Conservation (phyloP, 257 asterid genomes). For the Gentiana macrophylla region DNA sequence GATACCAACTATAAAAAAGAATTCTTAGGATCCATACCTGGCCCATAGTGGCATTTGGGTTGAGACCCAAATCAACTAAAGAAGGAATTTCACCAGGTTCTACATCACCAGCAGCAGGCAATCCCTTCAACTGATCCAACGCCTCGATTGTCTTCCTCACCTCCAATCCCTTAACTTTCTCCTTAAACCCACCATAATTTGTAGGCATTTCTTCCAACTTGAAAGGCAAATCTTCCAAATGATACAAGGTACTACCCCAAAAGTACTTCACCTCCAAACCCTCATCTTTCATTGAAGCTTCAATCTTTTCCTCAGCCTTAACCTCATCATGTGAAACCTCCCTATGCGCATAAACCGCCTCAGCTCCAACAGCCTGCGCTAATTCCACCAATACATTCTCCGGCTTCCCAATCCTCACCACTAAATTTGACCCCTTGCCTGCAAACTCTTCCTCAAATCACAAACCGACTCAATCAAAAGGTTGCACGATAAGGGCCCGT, state of each 20-base stretch:
- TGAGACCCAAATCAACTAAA: slow-evolving; percentile 81
- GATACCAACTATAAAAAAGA: background rate
- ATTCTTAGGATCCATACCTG: slow-evolving; percentile 33
- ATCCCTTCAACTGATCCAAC: slow-evolving; percentile 60
- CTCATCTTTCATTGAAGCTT: slow-evolving; percentile 71
- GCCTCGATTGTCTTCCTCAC: slow-evolving; percentile 84
- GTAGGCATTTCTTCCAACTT: slow-evolving; percentile 74
- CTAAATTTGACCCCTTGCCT: slow-evolving; percentile 77
- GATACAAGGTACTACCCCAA: slow-evolving; percentile 99
- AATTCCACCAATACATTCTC: slow-evolving; percentile 74
- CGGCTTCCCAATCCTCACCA: slow-evolving; percentile 80
- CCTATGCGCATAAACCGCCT: slow-evolving; percentile 76
- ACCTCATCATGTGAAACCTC: slow-evolving; percentile 86
- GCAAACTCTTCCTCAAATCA: slow-evolving; percentile 55
- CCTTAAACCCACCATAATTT: slow-evolving; percentile 85
- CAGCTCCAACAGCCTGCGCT: slow-evolving; percentile 81
- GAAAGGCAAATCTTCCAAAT: slow-evolving; percentile 90
- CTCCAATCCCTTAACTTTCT: slow-evolving; percentile 57
- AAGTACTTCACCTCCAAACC: slow-evolving; percentile 80
- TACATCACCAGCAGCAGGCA: slow-evolving; percentile 79
- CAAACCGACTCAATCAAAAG: slow-evolving; percentile 71
- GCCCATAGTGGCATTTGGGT: slow-evolving; percentile 41
- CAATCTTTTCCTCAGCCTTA: slow-evolving; percentile 78
- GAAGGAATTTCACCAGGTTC: slow-evolving; percentile 91
- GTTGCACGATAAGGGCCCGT: slow-evolving; percentile 82